Base-by-base conservation (phyloP, 2,329 filamentous ascomycete genomes). In the Diaporthe citrichinensis region DNA sequence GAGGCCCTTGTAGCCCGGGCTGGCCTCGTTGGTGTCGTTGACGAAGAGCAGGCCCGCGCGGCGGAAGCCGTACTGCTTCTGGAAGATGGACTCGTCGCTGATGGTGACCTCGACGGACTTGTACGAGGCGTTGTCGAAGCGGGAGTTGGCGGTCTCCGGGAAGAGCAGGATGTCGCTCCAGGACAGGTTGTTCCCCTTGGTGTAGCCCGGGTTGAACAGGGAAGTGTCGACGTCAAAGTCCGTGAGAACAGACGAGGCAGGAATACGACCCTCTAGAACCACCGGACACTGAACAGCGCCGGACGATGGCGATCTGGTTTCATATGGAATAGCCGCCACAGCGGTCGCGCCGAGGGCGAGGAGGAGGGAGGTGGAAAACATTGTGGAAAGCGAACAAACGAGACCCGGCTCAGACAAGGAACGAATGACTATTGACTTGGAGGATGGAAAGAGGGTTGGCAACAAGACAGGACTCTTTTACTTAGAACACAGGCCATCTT, bases 1-100 rank as follows among this genome's bases (percentile, higher is more conserved):
- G 75, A 82, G 77, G 41, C 83, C 84, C 57, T 72, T 76, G 31
- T 78, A 81, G 0, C 84, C 86, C 0, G 83, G 83, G 44, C 84
- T 83, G 62, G 80, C 82, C 49, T 78, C 80, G 79, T 87, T 87
- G 65, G 80, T 80, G 79, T 87, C 86, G 74, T 80, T 82, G 75
- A 81, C 79, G 79, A 88, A 84, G 80, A 85, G 85, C 69, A 87
- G 80, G 0, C 86, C 86, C 4, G 83, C 86, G 59, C 86, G 82
- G n/a, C 86, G 83, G 82, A 87, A 88, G 31, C 86, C 86, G 58
- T 83, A 82, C 81, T 87, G 86, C 44, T 78, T 80, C 82, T 86
- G 84, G 81, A 87, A 88, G 80, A 87, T 83, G 80, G 84, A 85
- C 71, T 80, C 75, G 80, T 87, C 86, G 79, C 81, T 82, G 78